Evolutionary conservation across 208 protist species (phyloP).

Genomic region (Herpetomonas tarakana): DNA sequence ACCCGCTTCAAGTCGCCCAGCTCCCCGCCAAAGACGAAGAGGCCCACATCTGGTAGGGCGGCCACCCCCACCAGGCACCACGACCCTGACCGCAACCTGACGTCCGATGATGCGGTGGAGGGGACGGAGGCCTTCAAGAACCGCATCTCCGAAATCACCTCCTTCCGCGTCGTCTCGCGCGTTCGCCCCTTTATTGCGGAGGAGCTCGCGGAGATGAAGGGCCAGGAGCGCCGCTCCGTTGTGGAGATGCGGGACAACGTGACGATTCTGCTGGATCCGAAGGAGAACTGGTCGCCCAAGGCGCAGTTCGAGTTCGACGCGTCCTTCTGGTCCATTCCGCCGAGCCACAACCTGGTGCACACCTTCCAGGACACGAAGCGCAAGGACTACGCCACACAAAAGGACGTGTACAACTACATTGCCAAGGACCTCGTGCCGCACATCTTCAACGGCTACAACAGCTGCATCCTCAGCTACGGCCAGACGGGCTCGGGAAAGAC

Average conservation of each 20-base stretch:
- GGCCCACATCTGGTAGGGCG: conserved; percentile 1
- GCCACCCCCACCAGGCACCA: conserved; percentile 2
- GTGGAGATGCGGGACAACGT: conserved; percentile 89
- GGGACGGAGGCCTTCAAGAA: conserved; percentile 71
- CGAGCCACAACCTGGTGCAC: conserved; percentile 74
- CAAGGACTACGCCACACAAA: conserved; percentile 77
- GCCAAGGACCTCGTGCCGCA: conserved; percentile 91
- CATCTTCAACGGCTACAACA: conserved; percentile 91
- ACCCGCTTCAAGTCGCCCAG: neutral
- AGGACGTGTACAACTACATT: conserved; percentile 89
- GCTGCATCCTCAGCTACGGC: conserved; percentile 91
- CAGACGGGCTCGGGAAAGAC: conserved; percentile 93
- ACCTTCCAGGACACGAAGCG: conserved; percentile 80
- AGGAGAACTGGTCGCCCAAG: conserved; percentile 81
- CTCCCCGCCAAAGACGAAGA: conserved; percentile 9
- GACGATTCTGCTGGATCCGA: conserved; percentile 86
- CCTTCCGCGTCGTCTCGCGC: conserved; percentile 80
- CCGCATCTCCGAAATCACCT: conserved; percentile 83
- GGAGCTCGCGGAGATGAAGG: conserved; percentile 86
- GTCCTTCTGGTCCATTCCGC: conserved; percentile 89
- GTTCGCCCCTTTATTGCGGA: conserved; percentile 87
- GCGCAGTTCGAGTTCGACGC: conserved; percentile 90
- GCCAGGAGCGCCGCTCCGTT: conserved; percentile 77
- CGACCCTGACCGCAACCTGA: conserved; percentile 28
- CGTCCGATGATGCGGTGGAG: conserved; percentile 50